Percentiles rank a stretch among this genome's conserved stretches.
Evolutionary conservation across 2,329 filamentous ascomycete species (phyloP).

Genomic region (Epichloe aotearoae): DNA sequence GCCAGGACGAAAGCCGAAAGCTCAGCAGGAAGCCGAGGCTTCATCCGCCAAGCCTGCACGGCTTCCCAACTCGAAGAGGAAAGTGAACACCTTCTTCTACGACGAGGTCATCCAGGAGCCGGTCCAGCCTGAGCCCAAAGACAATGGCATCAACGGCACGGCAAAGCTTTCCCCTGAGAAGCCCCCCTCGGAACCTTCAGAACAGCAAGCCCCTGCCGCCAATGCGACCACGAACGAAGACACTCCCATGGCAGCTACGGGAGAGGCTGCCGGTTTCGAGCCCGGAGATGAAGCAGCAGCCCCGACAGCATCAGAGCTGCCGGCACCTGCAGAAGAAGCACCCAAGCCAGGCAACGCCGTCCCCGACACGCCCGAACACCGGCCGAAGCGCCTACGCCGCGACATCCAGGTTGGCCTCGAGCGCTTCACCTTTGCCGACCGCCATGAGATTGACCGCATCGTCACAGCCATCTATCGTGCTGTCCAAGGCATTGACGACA

Average conservation of each 20-base stretch:
- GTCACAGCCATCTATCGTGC: slow-evolving; percentile 73
- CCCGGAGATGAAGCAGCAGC: slow-evolving; percentile 6
- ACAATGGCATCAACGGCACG: slow-evolving; percentile 11
- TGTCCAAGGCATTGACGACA: slow-evolving; percentile 70
- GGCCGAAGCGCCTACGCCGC: slow-evolving; percentile 44
- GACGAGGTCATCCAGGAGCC: slow-evolving; percentile 53
- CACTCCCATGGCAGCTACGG: background rate
- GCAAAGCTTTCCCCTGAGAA: slow-evolving; percentile 8
- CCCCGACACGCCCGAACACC: slow-evolving; percentile 25
- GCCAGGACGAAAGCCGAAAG: slow-evolving; percentile 34
- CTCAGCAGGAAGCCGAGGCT: slow-evolving; percentile 39
- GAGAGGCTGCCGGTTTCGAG: background rate
- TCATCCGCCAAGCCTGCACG: slow-evolving; percentile 41
- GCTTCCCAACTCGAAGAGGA: slow-evolving; percentile 60
- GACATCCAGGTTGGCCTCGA: slow-evolving; percentile 69
- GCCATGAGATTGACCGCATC: slow-evolving; percentile 68
- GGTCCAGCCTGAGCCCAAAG: slow-evolving; percentile 25
- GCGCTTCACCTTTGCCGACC: slow-evolving; percentile 56
- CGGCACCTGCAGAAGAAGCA: background rate
- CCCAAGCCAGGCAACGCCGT: slow-evolving; percentile 6
- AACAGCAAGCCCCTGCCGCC: slow-evolving; percentile 1
- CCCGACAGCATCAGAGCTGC: slow-evolving; percentile 2
- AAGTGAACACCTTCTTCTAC: slow-evolving; percentile 58
- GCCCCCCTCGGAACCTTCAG: background rate
- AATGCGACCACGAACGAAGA: background rate